Conservation (phyloP, 139 green algal genomes). For the Picochlorum sp. region DNA sequence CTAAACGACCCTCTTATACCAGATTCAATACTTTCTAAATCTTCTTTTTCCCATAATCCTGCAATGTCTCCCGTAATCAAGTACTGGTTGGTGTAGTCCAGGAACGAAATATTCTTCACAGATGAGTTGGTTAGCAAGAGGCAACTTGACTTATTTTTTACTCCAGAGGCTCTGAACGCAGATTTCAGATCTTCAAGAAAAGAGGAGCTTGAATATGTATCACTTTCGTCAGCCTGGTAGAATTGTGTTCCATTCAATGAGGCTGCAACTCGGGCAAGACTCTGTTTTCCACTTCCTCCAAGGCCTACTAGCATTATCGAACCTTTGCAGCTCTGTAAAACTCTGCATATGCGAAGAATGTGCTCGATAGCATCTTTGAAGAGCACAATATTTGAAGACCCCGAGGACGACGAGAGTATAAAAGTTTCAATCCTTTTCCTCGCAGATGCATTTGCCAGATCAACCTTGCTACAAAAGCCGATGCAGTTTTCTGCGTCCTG, state of each 20-base stretch:
- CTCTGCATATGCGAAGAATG: conserved; percentile 72
- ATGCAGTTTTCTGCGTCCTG: no score
- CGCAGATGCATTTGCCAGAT: background rate
- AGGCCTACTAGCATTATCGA: conserved; percentile 87
- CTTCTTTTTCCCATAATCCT: conserved; percentile 88
- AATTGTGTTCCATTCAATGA: conserved; percentile 50
- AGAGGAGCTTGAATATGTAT: conserved; percentile 82
- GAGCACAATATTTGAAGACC: conserved; percentile 91
- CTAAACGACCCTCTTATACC: conserved; percentile 78
- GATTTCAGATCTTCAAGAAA: conserved; percentile 92
- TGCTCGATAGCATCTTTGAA: conserved; percentile 87
- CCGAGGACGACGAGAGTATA: conserved; percentile 43
- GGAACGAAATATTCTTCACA: conserved; percentile 88
- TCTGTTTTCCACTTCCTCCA: conserved; percentile 86
- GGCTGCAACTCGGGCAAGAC: conserved; percentile 55
- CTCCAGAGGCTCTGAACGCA: conserved; percentile 87
- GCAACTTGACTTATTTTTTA: conserved; percentile 81
- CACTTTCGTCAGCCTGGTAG: conserved; percentile 53
- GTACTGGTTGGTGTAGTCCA: conserved; percentile 98
- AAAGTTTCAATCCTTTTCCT: background rate
- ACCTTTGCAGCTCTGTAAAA: conserved; percentile 77
- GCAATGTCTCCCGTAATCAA: conserved; percentile 86
- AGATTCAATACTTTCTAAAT: conserved; percentile 87
- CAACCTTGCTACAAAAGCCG: no score
- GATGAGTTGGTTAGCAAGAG: conserved; percentile 92